Percentiles rank a stretch among this genome's conserved stretches.
phyloP scores from a whole-genome alignment of 805 yeast species.

The Nakazawaea wickerhamii region DNA sequence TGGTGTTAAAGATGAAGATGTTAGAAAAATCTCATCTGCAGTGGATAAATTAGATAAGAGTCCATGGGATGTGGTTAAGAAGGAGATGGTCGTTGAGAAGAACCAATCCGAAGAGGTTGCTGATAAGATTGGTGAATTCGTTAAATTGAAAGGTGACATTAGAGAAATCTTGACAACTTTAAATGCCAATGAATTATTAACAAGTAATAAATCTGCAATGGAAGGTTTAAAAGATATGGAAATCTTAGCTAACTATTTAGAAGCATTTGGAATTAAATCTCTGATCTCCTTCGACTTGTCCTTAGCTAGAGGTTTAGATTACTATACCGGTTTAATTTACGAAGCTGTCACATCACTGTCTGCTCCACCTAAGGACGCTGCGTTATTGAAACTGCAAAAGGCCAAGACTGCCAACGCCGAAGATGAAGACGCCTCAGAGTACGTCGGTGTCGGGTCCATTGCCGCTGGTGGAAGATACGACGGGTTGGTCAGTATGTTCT shows the following conservation, averaged over 20 bases:
- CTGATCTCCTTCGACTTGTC: conserved; percentile 85
- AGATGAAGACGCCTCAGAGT: conserved; percentile 91
- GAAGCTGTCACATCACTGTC: conserved; percentile 94
- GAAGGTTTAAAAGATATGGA: conserved; percentile 80
- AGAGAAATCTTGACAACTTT: conserved; percentile 54
- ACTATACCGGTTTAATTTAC: conserved; percentile 94
- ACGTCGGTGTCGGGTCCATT: conserved; percentile 96
- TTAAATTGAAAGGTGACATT: conserved; percentile 75
- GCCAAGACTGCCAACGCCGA: conserved; percentile 36
- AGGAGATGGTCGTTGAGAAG: conserved; percentile 90
- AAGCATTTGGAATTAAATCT: conserved; percentile 70
- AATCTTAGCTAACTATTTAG: conserved; percentile 66
- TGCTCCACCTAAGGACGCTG: conserved; percentile 88
- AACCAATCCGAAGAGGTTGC: conserved; percentile 89
- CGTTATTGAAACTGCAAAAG: conserved; percentile 61
- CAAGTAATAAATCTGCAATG: conserved; percentile 65
- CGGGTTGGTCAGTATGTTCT: conserved; percentile 93
- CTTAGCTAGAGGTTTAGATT: conserved; percentile 94
- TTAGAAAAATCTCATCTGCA: conserved; percentile 87
- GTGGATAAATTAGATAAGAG: conserved; percentile 94
- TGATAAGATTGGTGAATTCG: conserved; percentile 87
- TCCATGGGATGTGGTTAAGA: conserved; percentile 93
- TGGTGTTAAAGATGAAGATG: conserved; percentile 92
- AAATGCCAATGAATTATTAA: conserved; percentile 50
- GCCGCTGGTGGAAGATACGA: conserved; percentile 99